Percentiles rank a stretch among this genome's conserved stretches.
Evolutionary conservation across 129 eudicot species (phyloP).

Genomic region (Artemisia tridentata): DNA sequence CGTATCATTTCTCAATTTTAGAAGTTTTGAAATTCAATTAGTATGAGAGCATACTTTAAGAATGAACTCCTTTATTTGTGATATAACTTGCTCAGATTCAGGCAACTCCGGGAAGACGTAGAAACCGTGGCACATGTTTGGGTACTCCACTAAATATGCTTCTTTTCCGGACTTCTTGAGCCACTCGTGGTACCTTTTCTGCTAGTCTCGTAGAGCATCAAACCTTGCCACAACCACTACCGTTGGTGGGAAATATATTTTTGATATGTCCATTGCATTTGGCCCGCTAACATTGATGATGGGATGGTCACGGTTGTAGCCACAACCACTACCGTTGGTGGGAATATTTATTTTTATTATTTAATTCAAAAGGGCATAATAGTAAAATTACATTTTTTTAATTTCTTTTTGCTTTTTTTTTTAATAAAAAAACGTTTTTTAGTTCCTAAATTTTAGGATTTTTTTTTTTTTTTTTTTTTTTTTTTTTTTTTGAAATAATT

Average conservation of each 20-base stretch:
- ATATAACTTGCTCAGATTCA: slow-evolving; percentile 23
- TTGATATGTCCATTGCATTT: slow-evolving; percentile 26
- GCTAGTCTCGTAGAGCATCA: slow-evolving; percentile 31
- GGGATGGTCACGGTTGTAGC: slow-evolving; percentile 21
- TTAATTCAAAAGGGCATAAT: too few species aligned
- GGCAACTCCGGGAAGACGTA: slow-evolving; percentile 25
- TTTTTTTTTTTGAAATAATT: too few species aligned
- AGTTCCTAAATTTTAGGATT: too few species aligned
- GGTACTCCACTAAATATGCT: slow-evolving; percentile 33
- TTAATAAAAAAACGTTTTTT: too few species aligned
- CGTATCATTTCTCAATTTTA: too few species aligned
- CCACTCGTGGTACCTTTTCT: slow-evolving; percentile 32
- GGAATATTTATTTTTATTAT: too few species aligned
- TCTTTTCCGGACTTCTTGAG: slow-evolving; percentile 28
- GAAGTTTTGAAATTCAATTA: too few species aligned
- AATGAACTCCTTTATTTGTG: slow-evolving; percentile 22
- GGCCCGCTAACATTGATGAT: neutral
- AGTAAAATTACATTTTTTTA: too few species aligned
- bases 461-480: too few species aligned
- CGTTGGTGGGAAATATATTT: slow-evolving; percentile 21
- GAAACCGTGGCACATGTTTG: slow-evolving; percentile 36
- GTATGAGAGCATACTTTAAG: neutral
- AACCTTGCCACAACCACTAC: slow-evolving; percentile 28
- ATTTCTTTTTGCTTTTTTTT: too few species aligned
- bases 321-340: too few species aligned